Percentiles rank a stretch among this genome's conserved stretches.
Conservation (phyloP, 2,329 filamentous ascomycete species). For the Aureobasidium musti region DNA sequence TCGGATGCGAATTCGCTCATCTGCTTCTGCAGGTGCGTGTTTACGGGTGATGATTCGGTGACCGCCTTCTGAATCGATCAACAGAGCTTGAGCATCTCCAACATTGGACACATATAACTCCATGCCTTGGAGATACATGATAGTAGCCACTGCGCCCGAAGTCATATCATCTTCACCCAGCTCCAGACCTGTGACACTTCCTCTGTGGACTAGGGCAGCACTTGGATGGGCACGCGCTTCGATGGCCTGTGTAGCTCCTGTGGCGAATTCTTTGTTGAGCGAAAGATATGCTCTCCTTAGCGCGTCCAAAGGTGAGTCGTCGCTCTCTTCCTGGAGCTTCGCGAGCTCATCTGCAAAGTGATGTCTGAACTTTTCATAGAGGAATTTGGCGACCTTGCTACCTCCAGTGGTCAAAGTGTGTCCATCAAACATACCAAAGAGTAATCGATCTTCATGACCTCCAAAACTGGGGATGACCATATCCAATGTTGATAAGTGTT, state of each 20-base stretch:
- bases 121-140: constrained; percentile 84
- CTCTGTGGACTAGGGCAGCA: constrained; percentile 62
- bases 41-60: constrained; percentile 83
- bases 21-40: constrained; percentile 86
- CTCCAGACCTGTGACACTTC: constrained; percentile 70
- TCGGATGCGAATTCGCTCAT: constrained; percentile 83
- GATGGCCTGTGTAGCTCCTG: constrained; percentile 74
- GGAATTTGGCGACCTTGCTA: constrained; percentile 92
- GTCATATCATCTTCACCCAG: constrained; percentile 86
- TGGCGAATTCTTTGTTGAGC: constrained; percentile 92
- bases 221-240: constrained; percentile 66
- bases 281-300: constrained; percentile 81
- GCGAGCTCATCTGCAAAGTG: constrained; percentile 83
- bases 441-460: constrained; percentile 82
- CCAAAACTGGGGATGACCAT: constrained; percentile 92
- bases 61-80: constrained; percentile 85
- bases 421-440: constrained; percentile 95
- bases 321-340: constrained; percentile 56
- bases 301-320: constrained; percentile 80
- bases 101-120: constrained; percentile 95
- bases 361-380: constrained; percentile 92
- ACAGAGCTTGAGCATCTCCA: constrained; percentile 91
- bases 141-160: constrained; percentile 87
- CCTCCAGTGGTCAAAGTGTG: constrained; percentile 85
- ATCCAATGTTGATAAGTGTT: constrained; percentile 93